phyloP scores from a whole-genome alignment of 2,329 filamentous ascomycete genomes.

The Ceratocystis lukuohia region DNA sequence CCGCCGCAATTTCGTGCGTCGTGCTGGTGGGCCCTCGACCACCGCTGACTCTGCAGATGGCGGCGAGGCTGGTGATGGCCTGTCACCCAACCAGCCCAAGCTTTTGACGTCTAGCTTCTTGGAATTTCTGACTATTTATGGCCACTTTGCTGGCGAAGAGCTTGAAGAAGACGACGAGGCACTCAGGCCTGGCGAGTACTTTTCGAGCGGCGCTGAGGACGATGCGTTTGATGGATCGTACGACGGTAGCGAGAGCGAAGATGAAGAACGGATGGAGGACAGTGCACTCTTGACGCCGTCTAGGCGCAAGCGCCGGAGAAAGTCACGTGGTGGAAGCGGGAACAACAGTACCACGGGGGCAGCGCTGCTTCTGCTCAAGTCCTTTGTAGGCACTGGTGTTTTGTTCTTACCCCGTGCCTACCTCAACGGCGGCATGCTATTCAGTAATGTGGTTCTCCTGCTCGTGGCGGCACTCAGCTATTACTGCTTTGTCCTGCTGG shows the following conservation, averaged over 20 bases:
- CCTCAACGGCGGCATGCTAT: constrained; percentile 92
- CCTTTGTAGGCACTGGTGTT: constrained; percentile 92
- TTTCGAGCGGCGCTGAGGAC: constrained; percentile 61
- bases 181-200: constrained; percentile 77
- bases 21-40: constrained; percentile 33
- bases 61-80: constrained; percentile 22
- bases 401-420: constrained; percentile 87
- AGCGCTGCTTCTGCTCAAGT: constrained; percentile 79
- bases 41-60: constrained; percentile 22
- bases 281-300: constrained; percentile 71
- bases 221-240: constrained; percentile 39
- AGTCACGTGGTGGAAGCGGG: constrained; percentile 57
- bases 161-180: constrained; percentile 93
- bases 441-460: constrained; percentile 84
- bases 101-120: constrained; percentile 86
- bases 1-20: constrained; percentile 73
- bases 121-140: constrained; percentile 88
- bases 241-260: constrained; percentile 39
- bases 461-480: constrained; percentile 77
- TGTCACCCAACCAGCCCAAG: constrained; percentile 34
- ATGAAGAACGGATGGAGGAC: constrained; percentile 75
- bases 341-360: constrained; percentile 69
- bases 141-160: constrained; percentile 94
- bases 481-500: constrained; percentile 92
- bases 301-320: constrained; percentile 59